Evolutionary conservation across 306 rosid genomes (phyloP).

Genomic region (Nissolia schottii): DNA sequence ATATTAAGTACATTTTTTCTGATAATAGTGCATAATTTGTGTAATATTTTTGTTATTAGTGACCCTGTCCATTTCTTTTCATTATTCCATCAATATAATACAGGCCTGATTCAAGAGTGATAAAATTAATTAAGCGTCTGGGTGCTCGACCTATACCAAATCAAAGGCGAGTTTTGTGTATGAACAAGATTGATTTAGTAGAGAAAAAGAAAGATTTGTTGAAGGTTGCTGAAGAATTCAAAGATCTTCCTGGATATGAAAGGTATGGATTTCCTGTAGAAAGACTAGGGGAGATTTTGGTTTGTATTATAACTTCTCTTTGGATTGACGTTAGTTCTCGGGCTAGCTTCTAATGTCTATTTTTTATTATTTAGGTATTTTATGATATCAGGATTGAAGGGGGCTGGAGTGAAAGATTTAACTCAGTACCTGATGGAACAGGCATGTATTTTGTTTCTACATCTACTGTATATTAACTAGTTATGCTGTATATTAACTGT

Average conservation of each 20-base stretch:
- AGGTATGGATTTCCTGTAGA: conserved; percentile 44
- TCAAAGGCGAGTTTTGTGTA: conserved; percentile 82
- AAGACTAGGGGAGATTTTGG: neutral
- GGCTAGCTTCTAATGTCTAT: conserved; percentile 22
- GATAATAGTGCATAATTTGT: neutral
- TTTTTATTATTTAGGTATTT: conserved; percentile 55
- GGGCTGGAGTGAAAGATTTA: conserved; percentile 77
- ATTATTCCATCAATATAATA: conserved; percentile 13
- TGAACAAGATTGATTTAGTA: conserved; percentile 92
- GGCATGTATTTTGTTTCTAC: conserved; percentile 56
- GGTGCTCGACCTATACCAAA: conserved; percentile 58
- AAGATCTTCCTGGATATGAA: conserved; percentile 88
- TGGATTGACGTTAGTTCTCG: conserved; percentile 11
- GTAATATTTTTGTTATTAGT: conserved; percentile 13
- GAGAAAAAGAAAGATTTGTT: conserved; percentile 88
- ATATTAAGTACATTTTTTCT: neutral
- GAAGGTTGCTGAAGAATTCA: conserved; percentile 74
- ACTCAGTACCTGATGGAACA: conserved; percentile 70
- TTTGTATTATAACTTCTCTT: neutral
- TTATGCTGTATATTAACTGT: conserved; percentile 5
- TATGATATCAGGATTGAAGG: conserved; percentile 96
- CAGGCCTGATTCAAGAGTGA: conserved; percentile 87
- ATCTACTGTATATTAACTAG: conserved; percentile 10
- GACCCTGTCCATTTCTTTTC: neutral
- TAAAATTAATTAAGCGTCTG: conserved; percentile 65